Evolutionary conservation across 2,329 filamentous ascomycete genomes (phyloP).

Genomic region (Colletotrichum orbiculare): DNA sequence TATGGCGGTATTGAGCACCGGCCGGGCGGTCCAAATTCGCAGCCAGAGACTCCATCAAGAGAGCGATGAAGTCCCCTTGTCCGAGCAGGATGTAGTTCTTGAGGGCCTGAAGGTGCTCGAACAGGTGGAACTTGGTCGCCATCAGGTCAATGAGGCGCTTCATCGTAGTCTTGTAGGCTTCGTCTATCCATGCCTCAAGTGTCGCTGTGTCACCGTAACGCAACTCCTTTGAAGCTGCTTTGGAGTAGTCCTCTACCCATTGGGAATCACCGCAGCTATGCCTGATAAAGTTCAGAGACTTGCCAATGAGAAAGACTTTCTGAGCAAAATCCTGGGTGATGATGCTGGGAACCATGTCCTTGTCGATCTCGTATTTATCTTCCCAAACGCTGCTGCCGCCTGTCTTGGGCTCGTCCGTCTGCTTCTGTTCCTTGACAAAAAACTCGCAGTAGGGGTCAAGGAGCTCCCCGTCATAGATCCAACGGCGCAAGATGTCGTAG

Average conservation of each 20-base stretch:
- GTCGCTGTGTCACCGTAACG: constrained; percentile 93
- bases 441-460: constrained; percentile 97
- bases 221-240: constrained; percentile 89
- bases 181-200: constrained; percentile 92
- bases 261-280: constrained; percentile 93
- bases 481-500: constrained; percentile 93
- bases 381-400: constrained; percentile 90
- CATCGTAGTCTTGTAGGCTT: constrained; percentile 99
- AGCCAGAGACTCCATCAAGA: constrained; percentile 96
- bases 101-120: constrained; percentile 89
- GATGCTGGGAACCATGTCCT: constrained; percentile 90
- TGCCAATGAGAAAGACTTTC: constrained; percentile 97
- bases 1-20: constrained; percentile 97
- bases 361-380: constrained; percentile 91
- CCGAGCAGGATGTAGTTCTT: constrained; percentile 96
- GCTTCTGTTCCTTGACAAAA: constrained; percentile 87
- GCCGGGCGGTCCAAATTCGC: constrained; percentile 93
- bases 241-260: constrained; percentile 97
- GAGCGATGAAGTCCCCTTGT: constrained; percentile 95
- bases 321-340: constrained; percentile 94
- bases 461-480: constrained; percentile 98
- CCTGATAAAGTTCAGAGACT: constrained; percentile 97
- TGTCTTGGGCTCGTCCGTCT: constrained; percentile 54
- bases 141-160: constrained; percentile 92
- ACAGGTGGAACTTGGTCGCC: constrained; percentile 94